Conservation (phyloP, 345 rosid species). For the Combretum micranthum region DNA sequence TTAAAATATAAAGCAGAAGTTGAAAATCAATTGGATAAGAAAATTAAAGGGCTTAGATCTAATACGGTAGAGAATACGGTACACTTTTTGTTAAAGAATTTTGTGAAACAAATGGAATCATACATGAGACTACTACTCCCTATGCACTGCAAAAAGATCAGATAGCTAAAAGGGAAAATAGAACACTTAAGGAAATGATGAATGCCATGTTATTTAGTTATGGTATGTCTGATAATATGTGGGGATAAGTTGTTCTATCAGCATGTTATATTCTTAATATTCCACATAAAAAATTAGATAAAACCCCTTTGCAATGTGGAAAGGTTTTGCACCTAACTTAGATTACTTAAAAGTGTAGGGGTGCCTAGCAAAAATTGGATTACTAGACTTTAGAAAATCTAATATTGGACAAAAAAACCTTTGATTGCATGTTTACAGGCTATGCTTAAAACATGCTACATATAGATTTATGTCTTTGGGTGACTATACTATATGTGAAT, state of each 20-base stretch:
- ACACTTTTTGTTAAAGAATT: no score
- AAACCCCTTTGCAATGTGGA: background rate
- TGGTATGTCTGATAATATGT: background rate
- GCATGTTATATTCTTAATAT: background rate
- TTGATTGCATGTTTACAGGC: no score
- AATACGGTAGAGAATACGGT: no score
- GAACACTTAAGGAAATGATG: background rate
- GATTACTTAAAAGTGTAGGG: background rate
- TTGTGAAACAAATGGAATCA: background rate
- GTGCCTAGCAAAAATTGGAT: background rate
- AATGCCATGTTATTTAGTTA: background rate
- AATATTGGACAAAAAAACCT: no score
- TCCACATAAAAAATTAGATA: background rate
- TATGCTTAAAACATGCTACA: no score
- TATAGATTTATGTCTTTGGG: no score
- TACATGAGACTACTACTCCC: background rate
- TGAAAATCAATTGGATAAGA: no score
- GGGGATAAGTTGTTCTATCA: background rate
- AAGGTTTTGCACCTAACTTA: background rate
- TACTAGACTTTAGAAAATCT: no score
- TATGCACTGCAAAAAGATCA: background rate
- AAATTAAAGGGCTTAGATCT: no score
- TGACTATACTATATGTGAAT: no score
- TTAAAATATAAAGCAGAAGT: no score
- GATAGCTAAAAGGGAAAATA: background rate